Evolutionary conservation across 768 basidiomycete species (phyloP).

Genomic region (Rubroboletus satanas): DNA sequence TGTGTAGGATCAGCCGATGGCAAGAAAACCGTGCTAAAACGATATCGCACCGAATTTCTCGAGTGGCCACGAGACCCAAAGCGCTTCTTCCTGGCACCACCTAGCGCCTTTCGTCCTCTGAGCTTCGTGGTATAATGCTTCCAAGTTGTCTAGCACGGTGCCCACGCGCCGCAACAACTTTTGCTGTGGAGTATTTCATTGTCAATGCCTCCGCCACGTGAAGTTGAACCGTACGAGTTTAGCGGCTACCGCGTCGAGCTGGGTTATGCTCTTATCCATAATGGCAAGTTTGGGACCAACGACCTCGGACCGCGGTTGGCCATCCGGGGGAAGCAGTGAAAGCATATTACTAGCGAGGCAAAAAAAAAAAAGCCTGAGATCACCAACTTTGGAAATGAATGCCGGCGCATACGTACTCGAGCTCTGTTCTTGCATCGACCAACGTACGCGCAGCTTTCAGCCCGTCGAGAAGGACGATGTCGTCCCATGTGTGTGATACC

Average conservation of each 20-base stretch:
- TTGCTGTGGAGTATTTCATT: slow-evolving; percentile 39
- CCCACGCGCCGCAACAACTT: slow-evolving; percentile 71
- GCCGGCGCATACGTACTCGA: slow-evolving; percentile 60
- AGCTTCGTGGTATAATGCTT: slow-evolving; percentile 62
- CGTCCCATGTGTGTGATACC: slow-evolving; percentile 74
- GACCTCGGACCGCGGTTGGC: slow-evolving; percentile 53
- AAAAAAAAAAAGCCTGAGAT: not conserved
- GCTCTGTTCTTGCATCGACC: slow-evolving; percentile 76
- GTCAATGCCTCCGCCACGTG: not conserved
- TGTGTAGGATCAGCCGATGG: slow-evolving; percentile 24
- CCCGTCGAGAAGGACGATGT: slow-evolving; percentile 76
- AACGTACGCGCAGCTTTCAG: slow-evolving; percentile 68
- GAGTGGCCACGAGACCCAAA: slow-evolving; percentile 82
- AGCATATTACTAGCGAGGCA: slow-evolving; percentile 54
- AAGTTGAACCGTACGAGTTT: slow-evolving; percentile 56
- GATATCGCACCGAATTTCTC: slow-evolving; percentile 64
- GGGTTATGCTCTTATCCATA: slow-evolving; percentile 64
- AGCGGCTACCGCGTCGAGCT: slow-evolving; percentile 51
- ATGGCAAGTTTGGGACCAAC: slow-evolving; percentile 61
- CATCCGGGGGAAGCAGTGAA: slow-evolving; percentile 45
- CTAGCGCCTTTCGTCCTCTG: slow-evolving; percentile 66
- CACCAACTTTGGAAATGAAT: not conserved
- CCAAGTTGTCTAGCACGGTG: slow-evolving; percentile 58
- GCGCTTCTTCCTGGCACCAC: slow-evolving; percentile 67
- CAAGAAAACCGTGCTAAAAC: not conserved